Conservation (phyloP, 2,329 filamentous ascomycete genomes). For the Trematosphaeria pertusa region DNA sequence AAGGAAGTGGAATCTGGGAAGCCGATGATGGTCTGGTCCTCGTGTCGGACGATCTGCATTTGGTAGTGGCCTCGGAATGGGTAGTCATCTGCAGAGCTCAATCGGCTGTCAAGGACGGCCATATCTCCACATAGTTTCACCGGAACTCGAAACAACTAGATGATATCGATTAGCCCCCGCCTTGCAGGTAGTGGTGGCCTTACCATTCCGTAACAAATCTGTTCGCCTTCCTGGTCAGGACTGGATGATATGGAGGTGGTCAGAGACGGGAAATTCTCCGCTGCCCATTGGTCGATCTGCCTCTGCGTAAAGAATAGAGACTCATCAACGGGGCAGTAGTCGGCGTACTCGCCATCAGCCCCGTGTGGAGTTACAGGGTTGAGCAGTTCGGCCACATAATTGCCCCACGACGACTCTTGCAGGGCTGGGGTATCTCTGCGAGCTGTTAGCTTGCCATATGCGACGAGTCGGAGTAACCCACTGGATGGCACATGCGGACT, state of each 20-base stretch:
- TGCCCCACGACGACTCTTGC: conserved; percentile 21
- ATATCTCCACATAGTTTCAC: conserved; percentile 33
- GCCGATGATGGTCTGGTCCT: conserved; percentile 17
- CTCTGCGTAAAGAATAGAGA: conserved; percentile 15
- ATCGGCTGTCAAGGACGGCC: conserved; percentile 23
- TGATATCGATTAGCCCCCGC: not conserved
- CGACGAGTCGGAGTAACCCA: conserved; percentile 5
- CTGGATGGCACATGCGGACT: conserved; percentile 15
- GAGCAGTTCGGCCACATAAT: conserved; percentile 18
- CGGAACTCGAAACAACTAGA: conserved; percentile 24
- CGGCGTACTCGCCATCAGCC: no score
- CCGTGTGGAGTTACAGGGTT: no score
- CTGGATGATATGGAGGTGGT: conserved; percentile 1
- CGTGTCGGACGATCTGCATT: conserved; percentile 17
- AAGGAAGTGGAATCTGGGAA: conserved; percentile 22
- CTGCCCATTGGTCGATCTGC: conserved; percentile 27
- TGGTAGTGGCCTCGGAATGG: conserved; percentile 24
- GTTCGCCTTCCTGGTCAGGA: conserved; percentile 4
- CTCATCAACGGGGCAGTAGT: conserved; percentile 2
- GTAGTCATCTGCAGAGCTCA: conserved; percentile 10
- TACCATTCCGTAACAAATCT: conserved; percentile 36
- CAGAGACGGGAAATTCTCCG: conserved; percentile 6
- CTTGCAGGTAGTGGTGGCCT: not conserved
- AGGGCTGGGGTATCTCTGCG: conserved; percentile 17
- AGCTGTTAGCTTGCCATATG: not conserved